Conservation (phyloP, 441 rosid species). For the Croton setiger region DNA sequence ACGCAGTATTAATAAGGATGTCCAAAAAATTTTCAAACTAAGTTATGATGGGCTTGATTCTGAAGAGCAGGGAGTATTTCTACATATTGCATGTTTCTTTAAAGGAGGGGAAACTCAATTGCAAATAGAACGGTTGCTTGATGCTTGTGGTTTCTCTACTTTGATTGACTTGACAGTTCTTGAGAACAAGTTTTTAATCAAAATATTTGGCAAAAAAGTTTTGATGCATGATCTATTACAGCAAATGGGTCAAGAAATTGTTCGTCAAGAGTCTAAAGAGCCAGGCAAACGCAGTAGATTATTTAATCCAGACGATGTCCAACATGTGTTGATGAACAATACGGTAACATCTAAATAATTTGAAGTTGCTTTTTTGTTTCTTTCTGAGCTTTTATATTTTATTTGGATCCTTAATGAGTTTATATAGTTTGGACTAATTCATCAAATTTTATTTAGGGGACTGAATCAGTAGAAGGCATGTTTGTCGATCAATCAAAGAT, state of each 20-base stretch:
- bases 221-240: not conserved
- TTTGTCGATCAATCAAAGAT: not conserved
- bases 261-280: not conserved
- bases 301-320: not conserved
- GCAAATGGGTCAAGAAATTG: not conserved
- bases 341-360: not conserved
- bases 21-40: not conserved
- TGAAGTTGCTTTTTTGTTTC: not conserved
- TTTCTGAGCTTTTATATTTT: not conserved
- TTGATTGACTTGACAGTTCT: not conserved
- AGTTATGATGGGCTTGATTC: conserved; percentile 2
- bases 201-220: not conserved
- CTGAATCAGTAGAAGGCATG: not conserved
- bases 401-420: not conserved
- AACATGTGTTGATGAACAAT: not conserved
- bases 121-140: not conserved
- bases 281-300: not conserved
- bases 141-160: conserved; percentile 3
- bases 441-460: not conserved
- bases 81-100: conserved; percentile 2
- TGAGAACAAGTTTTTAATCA: not conserved
- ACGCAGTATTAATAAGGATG: not conserved
- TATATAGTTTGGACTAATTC: not conserved
- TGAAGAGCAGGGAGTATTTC: not conserved
- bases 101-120: not conserved